Evolutionary conservation across 768 basidiomycete genomes (phyloP).

Genomic region (Termitomyces titanicus): DNA sequence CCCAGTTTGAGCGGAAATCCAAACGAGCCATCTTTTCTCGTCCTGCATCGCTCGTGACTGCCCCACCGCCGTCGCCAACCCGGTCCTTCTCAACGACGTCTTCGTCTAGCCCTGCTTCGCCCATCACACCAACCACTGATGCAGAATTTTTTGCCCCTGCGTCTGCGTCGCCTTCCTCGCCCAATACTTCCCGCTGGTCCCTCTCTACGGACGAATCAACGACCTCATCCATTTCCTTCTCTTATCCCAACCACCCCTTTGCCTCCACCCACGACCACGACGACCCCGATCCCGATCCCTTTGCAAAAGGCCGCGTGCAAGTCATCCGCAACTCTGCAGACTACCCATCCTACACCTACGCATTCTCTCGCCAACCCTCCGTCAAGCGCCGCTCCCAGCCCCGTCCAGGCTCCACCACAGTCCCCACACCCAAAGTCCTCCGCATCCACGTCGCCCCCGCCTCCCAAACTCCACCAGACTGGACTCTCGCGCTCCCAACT

Average conservation of each 20-base stretch:
- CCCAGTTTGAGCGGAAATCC: slow-evolving; percentile 13
- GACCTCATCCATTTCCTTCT: background rate
- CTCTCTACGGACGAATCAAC: slow-evolving; percentile 15
- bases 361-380: background rate
- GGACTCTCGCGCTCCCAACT: slow-evolving; percentile 11
- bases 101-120: slow-evolving; percentile 5
- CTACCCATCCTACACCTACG: background rate
- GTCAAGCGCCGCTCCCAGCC: background rate
- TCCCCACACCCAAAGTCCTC: background rate
- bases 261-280: background rate
- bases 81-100: slow-evolving; percentile 6
- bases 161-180: background rate
- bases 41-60: slow-evolving; percentile 12
- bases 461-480: background rate
- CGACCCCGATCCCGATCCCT: slow-evolving; percentile 12
- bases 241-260: slow-evolving; percentile 16
- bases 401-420: background rate
- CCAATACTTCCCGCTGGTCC: slow-evolving; percentile 12
- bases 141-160: slow-evolving; percentile 1
- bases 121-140: slow-evolving; percentile 2
- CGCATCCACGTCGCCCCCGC: background rate
- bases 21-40: slow-evolving; percentile 13
- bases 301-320: slow-evolving; percentile 22
- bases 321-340: slow-evolving; percentile 17
- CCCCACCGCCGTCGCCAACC: slow-evolving; percentile 9